Percentiles rank a stretch among this genome's conserved stretches.
These are phyloP conservation scores for Coprinellus micaceus DNA, from an alignment of 768 basidiomycete genomes.

Conservation along the genomic window DNA sequence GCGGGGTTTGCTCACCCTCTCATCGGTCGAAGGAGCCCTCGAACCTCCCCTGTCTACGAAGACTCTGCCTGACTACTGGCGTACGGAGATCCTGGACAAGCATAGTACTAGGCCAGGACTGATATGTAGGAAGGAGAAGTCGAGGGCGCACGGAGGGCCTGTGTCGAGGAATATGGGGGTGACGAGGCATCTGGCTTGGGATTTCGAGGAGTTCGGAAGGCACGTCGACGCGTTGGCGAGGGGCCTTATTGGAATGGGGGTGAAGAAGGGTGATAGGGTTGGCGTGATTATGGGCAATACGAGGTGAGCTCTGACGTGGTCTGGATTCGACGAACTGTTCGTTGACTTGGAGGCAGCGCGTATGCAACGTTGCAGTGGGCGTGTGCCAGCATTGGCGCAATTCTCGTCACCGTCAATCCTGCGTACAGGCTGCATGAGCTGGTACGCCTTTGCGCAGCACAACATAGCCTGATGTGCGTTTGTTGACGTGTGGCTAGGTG, in stretches of 20 bases:
- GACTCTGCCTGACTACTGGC: conserved; percentile 64
- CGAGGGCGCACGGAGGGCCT: conserved; percentile 61
- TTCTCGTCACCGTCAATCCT: conserved; percentile 80
- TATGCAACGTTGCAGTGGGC: conserved; percentile 86
- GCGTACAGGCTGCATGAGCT: conserved; percentile 72
- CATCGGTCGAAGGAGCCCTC: conserved; percentile 54
- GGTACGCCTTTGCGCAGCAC: conserved; percentile 36
- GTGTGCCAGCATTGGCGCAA: conserved; percentile 79
- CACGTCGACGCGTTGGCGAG: conserved; percentile 67
- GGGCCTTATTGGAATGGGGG: conserved; percentile 65
- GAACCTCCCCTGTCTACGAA: conserved; percentile 51
- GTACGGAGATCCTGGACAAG: conserved; percentile 47
- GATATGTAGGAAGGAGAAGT: conserved; percentile 57
- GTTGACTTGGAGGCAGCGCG: conserved; percentile 38
- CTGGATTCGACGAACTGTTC: neutral
- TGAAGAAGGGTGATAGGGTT: conserved; percentile 72
- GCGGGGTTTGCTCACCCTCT: conserved; percentile 37
- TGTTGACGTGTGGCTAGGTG: conserved; percentile 39
- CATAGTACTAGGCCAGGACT: conserved; percentile 56
- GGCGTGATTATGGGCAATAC: conserved; percentile 84
- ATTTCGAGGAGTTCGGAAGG: conserved; percentile 63
- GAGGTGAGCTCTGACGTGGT: conserved; percentile 45
- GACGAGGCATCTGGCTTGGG: conserved; percentile 63
- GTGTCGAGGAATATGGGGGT: conserved; percentile 45
- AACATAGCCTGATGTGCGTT: neutral